These are phyloP conservation scores for Pseudogymnoascus sp. DNA, from an alignment of 2,329 filamentous ascomycete genomes.

Conservation along the genomic window DNA sequence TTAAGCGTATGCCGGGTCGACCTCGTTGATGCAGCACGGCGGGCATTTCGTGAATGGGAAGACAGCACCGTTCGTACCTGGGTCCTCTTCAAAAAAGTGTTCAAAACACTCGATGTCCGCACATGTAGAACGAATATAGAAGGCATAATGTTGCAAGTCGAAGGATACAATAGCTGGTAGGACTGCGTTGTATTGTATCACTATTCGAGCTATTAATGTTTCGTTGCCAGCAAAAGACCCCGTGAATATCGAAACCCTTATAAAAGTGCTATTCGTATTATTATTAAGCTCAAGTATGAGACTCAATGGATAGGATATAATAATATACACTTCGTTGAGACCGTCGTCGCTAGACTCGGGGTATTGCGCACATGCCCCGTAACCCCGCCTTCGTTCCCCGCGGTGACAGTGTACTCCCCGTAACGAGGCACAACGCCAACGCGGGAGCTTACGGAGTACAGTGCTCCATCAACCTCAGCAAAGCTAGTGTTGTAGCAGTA, in stretches of 20 bases:
- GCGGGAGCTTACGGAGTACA: neutral
- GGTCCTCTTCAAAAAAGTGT: neutral
- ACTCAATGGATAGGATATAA: neutral
- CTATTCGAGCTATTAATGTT: neutral
- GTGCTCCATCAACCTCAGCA: neutral
- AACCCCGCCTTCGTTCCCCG: neutral
- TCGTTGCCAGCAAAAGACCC: neutral
- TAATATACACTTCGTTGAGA: neutral
- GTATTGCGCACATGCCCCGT: neutral
- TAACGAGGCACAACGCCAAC: neutral
- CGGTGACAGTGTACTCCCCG: no score
- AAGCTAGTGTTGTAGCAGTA: neutral
- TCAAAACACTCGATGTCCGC: neutral
- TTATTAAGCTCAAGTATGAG: neutral
- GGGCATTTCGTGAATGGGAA: neutral
- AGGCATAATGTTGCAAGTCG: neutral
- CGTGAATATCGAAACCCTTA: neutral
- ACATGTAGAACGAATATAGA: neutral
- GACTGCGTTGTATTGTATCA: neutral
- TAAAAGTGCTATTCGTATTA: neutral
- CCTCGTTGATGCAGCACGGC: neutral
- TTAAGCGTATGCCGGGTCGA: slow-evolving; percentile 17
- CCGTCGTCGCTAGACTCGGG: neutral
- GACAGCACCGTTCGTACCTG: neutral
- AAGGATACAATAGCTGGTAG: neutral